A percentile compares a stretch with the other conserved stretches of the same genome.
These are phyloP conservation scores for Saccharomyces hybrid DNA, from an alignment of 1,139 yeast genomes.

Conservation along the genomic window DNA sequence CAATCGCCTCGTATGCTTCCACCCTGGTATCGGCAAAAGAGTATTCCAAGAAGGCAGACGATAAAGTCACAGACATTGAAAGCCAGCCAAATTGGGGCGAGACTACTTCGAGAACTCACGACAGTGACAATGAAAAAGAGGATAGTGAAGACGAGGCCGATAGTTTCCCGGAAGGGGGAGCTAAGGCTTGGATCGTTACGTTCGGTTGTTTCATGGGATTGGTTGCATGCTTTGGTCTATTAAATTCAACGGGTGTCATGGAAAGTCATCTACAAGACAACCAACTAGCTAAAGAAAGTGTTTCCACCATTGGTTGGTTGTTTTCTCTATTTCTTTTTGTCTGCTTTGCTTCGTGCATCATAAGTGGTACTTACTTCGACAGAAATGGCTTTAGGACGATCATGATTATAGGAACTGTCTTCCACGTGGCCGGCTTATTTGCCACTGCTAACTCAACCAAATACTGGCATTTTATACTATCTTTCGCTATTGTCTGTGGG, in stretches of 20 bases:
- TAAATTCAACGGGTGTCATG: conserved; percentile 56
- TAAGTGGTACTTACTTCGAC: conserved; percentile 59
- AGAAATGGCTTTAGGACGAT: conserved; percentile 48
- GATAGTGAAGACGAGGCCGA: conserved; percentile 14
- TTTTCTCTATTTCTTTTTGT: conserved; percentile 54
- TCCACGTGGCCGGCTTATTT: conserved; percentile 46
- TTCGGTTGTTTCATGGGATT: conserved; percentile 53
- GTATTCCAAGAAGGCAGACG: neutral
- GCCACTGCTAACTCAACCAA: conserved; percentile 48
- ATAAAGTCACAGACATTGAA: neutral
- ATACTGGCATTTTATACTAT: conserved; percentile 51
- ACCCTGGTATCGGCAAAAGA: neutral
- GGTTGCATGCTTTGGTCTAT: conserved; percentile 51
- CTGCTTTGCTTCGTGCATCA: conserved; percentile 47
- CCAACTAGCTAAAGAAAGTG: conserved; percentile 41
- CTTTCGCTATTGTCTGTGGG: conserved; percentile 51
- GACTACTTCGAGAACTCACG: conserved; percentile 2
- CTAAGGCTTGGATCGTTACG: conserved; percentile 47
- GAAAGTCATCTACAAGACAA: conserved; percentile 50
- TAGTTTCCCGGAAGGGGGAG: conserved; percentile 49
- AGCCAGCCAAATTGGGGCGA: conserved; percentile 2
- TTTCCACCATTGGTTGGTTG: conserved; percentile 58
- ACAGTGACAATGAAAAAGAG: conserved; percentile 8
- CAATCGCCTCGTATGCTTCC: neutral
- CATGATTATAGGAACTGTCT: conserved; percentile 39